phyloP scores from a whole-genome alignment of 106 monocot species.

The Allium sativum region DNA sequence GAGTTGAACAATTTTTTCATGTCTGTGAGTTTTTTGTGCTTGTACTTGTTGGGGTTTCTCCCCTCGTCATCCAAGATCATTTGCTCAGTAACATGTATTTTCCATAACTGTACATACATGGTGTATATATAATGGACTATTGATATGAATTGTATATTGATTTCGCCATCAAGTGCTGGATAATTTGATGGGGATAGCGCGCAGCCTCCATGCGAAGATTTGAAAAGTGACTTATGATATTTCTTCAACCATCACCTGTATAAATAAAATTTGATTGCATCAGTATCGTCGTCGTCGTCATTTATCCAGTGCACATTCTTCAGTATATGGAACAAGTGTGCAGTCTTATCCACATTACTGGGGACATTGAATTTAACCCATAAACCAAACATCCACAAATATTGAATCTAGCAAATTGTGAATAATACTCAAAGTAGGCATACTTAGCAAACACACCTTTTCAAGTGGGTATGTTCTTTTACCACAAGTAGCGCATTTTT shows the following conservation, averaged over 20 bases:
- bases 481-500: constrained; percentile 71
- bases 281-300: no score
- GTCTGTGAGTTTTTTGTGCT: constrained; percentile 43
- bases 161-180: constrained; percentile 59
- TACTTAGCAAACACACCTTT: constrained; percentile 27
- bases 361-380: no score
- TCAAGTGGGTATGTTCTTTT: constrained; percentile 89
- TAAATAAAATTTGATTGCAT: not conserved
- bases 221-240: constrained; percentile 64
- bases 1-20: not conserved
- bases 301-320: no score
- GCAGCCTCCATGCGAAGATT: constrained; percentile 60
- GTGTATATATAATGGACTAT: no score
- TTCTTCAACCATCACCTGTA: constrained; percentile 53
- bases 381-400: no score
- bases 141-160: no score
- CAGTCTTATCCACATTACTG: no score
- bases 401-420: no score
- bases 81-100: constrained; percentile 87
- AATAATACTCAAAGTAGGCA: no score
- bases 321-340: no score
- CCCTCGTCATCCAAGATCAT: constrained; percentile 96
- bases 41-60: constrained; percentile 78
- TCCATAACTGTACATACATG: constrained; percentile 66
- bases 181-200: constrained; percentile 55